These are phyloP conservation scores for Aspergillus wentii DNA, from an alignment of 495 filamentous ascomycete species.

Conservation along the genomic window DNA sequence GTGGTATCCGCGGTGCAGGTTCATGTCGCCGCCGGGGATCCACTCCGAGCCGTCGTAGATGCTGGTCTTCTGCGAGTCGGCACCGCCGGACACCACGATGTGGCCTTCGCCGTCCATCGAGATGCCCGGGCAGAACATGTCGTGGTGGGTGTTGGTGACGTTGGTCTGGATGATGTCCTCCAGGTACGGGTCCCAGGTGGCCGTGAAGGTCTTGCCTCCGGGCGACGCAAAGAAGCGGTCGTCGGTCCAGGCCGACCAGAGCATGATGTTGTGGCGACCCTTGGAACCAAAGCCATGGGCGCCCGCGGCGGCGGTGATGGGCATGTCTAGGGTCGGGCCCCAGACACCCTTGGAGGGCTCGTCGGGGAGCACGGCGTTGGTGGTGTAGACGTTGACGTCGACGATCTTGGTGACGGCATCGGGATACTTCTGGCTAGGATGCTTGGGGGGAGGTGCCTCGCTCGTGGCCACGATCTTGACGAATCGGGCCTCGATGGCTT, in stretches of 20 bases:
- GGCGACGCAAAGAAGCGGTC: constrained; percentile 28
- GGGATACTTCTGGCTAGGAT: not conserved
- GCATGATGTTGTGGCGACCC: constrained; percentile 22
- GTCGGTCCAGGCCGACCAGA: constrained; percentile 37
- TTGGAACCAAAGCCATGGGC: constrained; percentile 29
- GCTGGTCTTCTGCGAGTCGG: constrained; percentile 36
- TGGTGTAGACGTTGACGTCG: constrained; percentile 25
- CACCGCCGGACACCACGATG: constrained; percentile 51
- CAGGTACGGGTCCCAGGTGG: constrained; percentile 31
- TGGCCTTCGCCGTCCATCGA: constrained; percentile 44
- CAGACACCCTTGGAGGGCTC: constrained; percentile 28
- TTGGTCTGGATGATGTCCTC: constrained; percentile 28
- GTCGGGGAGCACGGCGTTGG: constrained; percentile 4
- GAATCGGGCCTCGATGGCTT: constrained; percentile 32
- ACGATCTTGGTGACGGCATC: constrained; percentile 21
- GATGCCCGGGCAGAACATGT: constrained; percentile 63
- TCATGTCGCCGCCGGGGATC: constrained; percentile 32
- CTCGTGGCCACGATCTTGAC: constrained; percentile 34
- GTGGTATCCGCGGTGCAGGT: constrained; percentile 54
- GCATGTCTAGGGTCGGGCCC: constrained; percentile 47
- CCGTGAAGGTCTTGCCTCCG: constrained; percentile 37
- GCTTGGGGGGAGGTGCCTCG: constrained; percentile 9
- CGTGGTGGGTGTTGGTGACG: constrained; percentile 44
- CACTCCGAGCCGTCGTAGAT: constrained; percentile 38
- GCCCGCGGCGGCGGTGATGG: constrained; percentile 42